phyloP scores from a whole-genome alignment of 495 filamentous ascomycete species.

The Penicillium odoratum region DNA sequence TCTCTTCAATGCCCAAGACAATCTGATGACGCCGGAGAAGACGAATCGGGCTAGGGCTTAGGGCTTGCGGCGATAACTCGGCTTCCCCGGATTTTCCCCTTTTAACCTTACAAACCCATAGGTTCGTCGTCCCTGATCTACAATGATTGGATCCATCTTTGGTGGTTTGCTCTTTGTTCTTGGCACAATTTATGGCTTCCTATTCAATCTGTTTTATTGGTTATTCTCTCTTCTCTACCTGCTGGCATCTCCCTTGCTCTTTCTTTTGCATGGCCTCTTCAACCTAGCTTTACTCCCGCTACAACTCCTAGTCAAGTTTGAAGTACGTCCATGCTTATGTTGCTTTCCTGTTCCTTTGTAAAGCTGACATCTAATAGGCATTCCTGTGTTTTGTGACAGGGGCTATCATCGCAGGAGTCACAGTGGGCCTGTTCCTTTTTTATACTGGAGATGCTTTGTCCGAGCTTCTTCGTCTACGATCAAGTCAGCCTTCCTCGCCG shows the following conservation, averaged over 20 bases:
- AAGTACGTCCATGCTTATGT: conserved; percentile 47
- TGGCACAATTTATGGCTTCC: background rate
- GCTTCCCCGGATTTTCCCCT: conserved; percentile 24
- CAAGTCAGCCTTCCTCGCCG: conserved; percentile 6
- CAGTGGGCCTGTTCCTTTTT: conserved; percentile 22
- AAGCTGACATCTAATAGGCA: conserved; percentile 18
- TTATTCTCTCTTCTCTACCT: conserved; percentile 30
- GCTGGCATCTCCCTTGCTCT: conserved; percentile 48
- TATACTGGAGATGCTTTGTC: conserved; percentile 17
- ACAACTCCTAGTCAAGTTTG: conserved; percentile 55
- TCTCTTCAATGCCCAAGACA: background rate
- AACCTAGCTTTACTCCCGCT: conserved; percentile 39
- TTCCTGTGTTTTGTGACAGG: conserved; percentile 27
- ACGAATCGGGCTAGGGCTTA: conserved; percentile 31
- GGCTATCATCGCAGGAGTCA: conserved; percentile 22
- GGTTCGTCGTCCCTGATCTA: background rate
- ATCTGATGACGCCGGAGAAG: conserved; percentile 21
- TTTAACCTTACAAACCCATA: conserved; percentile 1
- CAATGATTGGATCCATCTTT: background rate
- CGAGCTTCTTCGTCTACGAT: conserved; percentile 18
- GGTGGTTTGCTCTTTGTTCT: conserved; percentile 6
- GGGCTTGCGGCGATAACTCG: conserved; percentile 24
- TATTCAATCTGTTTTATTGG: conserved; percentile 30
- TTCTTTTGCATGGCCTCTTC: conserved; percentile 38
- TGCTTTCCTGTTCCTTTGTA: background rate